These are phyloP conservation scores for Polyporus arcularius DNA, from an alignment of 768 basidiomycete genomes.

Conservation along the genomic window DNA sequence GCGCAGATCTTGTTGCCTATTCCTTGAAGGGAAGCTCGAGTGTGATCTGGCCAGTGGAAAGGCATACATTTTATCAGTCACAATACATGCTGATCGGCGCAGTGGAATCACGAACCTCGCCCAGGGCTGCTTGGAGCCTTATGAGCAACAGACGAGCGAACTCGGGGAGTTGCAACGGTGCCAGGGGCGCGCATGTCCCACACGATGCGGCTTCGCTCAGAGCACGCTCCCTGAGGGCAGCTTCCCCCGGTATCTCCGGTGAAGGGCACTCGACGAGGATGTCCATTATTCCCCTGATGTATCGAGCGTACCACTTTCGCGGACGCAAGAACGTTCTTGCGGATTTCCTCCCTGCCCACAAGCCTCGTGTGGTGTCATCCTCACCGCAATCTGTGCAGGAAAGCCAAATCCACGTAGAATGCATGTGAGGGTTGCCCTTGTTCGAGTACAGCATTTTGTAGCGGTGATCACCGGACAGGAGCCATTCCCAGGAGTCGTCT, in stretches of 20 bases:
- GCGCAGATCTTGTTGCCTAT: no score
- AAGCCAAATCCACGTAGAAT: background rate
- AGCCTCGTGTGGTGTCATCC: no score
- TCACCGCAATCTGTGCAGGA: background rate
- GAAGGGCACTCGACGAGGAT: background rate
- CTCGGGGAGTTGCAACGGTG: no score
- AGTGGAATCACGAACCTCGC: no score
- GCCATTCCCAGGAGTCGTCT: background rate
- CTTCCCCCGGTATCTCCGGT: background rate
- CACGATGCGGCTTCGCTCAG: background rate
- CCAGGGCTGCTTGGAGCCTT: no score
- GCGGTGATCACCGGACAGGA: background rate
- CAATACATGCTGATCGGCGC: no score
- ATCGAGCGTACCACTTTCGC: background rate
- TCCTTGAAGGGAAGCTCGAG: no score
- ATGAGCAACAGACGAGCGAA: no score
- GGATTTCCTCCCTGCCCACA: background rate
- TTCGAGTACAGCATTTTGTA: background rate
- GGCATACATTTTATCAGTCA: no score
- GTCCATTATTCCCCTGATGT: background rate
- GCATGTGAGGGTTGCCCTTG: background rate
- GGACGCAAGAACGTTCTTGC: background rate
- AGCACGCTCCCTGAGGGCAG: background rate
- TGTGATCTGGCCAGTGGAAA: no score
- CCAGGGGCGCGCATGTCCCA: no score